Conservation (phyloP, 1,284 basidiomycete genomes). For the Heterobasidion parviporum region DNA sequence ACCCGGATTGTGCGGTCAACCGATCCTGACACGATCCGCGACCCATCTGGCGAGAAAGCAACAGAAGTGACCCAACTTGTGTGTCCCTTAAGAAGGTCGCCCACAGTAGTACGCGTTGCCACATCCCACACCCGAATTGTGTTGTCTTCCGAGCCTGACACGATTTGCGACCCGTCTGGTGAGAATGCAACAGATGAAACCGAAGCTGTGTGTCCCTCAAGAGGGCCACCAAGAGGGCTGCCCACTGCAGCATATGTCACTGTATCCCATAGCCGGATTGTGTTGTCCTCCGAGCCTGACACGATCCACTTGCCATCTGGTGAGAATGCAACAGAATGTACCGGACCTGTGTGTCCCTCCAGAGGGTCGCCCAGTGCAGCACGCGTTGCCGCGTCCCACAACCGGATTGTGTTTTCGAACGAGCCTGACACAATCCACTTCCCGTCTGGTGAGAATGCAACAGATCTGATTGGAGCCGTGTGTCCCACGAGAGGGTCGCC, state of each 20-base stretch:
- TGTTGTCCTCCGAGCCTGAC: neutral
- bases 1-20: neutral
- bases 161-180: neutral
- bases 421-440: neutral
- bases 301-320: neutral
- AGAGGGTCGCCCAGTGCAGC: neutral
- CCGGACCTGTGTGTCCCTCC: neutral
- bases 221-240: too few relatives aligned
- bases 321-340: neutral
- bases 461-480: neutral
- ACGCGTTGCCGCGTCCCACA: neutral
- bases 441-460: neutral
- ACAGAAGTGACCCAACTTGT: neutral
- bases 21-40: slow-evolving; percentile 5
- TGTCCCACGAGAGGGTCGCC: neutral
- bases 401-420: neutral
- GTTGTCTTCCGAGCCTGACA: neutral
- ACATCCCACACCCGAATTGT: neutral
- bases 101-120: neutral
- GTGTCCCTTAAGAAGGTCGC: neutral
- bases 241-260: neutral
- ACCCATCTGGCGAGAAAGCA: slow-evolving; percentile 5
- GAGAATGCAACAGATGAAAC: neutral
- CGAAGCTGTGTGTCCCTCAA: neutral
- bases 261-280: neutral